A percentile compares a stretch with the other conserved stretches of the same genome.
Evolutionary conservation across 768 basidiomycete genomes (phyloP).

Genomic region (Pilatotrama ljubarskyi): DNA sequence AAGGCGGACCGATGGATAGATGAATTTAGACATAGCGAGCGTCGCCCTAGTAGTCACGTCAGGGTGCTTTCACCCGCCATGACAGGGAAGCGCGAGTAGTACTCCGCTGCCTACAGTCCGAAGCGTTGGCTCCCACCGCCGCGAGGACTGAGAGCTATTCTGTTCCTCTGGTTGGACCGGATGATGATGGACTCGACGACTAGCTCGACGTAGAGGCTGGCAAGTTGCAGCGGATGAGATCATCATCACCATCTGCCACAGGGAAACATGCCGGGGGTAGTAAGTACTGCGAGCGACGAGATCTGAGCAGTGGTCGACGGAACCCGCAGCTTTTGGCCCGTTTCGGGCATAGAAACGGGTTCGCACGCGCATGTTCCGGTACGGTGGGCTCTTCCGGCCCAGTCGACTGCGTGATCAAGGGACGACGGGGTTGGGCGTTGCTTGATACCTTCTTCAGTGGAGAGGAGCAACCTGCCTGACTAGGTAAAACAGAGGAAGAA

Average conservation of each 20-base stretch:
- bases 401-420: background rate
- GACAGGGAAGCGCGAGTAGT: background rate
- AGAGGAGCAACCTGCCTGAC: too few relatives aligned
- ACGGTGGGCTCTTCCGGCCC: background rate
- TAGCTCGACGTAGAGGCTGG: background rate
- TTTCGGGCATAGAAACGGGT: slow-evolving; percentile 13
- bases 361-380: slow-evolving; percentile 6
- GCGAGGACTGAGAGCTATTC: background rate
- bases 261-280: slow-evolving; percentile 13
- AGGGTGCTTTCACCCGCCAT: background rate
- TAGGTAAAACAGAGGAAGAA: too few relatives aligned
- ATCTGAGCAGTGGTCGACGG: background rate
- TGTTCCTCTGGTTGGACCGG: background rate
- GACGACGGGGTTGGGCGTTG: background rate
- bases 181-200: background rate
- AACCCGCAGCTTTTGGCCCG: slow-evolving; percentile 15
- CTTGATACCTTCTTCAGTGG: too few relatives aligned
- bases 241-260: slow-evolving; percentile 20
- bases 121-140: background rate
- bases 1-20: slow-evolving; percentile 3
- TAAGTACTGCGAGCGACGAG: slow-evolving; percentile 7
- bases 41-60: background rate
- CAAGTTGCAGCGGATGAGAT: background rate
- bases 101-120: background rate
- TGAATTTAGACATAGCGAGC: background rate